Evolutionary conservation across 176 grass and related monocot genomes (phyloP), one percentile per base, ranked within the genome.

Genomic region (Dendrocalamus sinicus): DNA sequence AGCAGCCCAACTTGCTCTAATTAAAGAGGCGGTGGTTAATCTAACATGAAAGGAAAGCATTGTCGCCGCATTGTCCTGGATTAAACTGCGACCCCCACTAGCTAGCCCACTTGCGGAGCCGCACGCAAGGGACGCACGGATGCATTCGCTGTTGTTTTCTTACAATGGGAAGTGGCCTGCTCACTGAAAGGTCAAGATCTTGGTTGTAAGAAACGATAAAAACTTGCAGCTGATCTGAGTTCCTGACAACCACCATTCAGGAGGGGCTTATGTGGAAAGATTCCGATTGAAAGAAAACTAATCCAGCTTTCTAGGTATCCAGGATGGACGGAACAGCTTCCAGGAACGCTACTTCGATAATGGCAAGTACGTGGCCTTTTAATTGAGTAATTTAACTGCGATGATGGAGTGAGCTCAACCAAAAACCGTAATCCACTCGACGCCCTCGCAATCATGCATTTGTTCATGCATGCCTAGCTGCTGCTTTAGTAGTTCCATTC

Each of bases 51-150:
- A 30, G 28, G 28, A 30, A 30, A 30, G 28, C 28, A 46, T 6
- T 26, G 44, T 55, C 24, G 59, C 26, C n/a, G 12, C 64, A 60
- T 90, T 74, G 79, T 83, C 79, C 37, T 67, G 9, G 54, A 12
- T 65, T 83, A 87, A 47, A 12, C 10, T 72, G 0, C 32, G 41
- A 1, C 0, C 9, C 80, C 6, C 67, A 30, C 28, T 30, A 30
- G 28, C 28, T 30, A 30, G 28, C 28, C 28, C 28, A 82, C 80
- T 78, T 78, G 79, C 6, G 3, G 3, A 55, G 24, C 50, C 32
- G 55, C 76, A 81, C 30, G 30, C 30, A 32, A 37, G 57, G 59
- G 19, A 24, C 22, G 20, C 55, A 22, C 35, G 55, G 16, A 22
- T 19, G 13, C 66, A 20, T 45, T 16, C 22, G 69, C 67, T 83